Conservation (phyloP, 106 monocot genomes). For the Phalaenopsis equestris region DNA sequence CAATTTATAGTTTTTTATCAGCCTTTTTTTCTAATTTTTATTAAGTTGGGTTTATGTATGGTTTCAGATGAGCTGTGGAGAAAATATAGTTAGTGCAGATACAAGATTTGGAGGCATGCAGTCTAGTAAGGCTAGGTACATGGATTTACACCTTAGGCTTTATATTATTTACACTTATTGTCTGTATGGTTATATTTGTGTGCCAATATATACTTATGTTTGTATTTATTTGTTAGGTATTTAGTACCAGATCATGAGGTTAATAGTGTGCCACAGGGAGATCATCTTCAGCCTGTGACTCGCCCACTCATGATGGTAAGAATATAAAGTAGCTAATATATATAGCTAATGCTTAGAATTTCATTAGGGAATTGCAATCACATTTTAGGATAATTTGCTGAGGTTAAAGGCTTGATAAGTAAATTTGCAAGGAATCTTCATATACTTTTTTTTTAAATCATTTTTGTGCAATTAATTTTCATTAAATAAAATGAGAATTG, state of each 20-base stretch:
- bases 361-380: too few species aligned
- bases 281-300: background rate
- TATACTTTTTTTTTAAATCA: too few species aligned
- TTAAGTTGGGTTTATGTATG: background rate
- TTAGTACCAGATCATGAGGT: background rate
- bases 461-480: too few species aligned
- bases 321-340: background rate
- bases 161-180: background rate
- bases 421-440: too few species aligned
- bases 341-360: too few species aligned
- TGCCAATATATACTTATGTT: too few species aligned
- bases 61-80: conserved; percentile 29
- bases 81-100: background rate
- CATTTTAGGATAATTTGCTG: too few species aligned
- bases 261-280: background rate
- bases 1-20: background rate
- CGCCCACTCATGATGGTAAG: background rate
- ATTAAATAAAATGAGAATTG: too few species aligned
- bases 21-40: background rate
- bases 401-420: too few species aligned
- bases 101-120: background rate
- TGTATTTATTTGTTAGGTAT: background rate
- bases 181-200: too few species aligned
- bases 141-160: background rate
- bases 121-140: background rate